A percentile compares a stretch with the other conserved stretches of the same genome.
These are phyloP conservation scores for Rhododendron simsii DNA, from an alignment of 148 eudicot genomes.

Conservation along the genomic window DNA sequence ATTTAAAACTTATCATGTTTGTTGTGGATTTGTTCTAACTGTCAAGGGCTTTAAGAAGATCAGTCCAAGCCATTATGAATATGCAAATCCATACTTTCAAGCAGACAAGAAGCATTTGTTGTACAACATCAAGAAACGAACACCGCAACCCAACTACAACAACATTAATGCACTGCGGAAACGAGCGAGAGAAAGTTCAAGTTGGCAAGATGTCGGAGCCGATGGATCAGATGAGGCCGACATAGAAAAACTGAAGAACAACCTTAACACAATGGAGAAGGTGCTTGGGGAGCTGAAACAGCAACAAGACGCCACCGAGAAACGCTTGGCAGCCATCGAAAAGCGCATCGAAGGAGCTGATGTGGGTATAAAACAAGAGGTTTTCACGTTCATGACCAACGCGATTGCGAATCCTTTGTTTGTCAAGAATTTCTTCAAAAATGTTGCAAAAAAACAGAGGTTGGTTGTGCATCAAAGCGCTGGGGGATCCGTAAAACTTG, in stretches of 20 bases:
- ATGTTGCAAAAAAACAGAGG: background rate
- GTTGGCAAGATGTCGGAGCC: constrained; percentile 1
- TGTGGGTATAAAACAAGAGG: constrained; percentile 31
- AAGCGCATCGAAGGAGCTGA: constrained; percentile 35
- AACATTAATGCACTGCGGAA: background rate
- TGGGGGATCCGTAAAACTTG: constrained; percentile 9
- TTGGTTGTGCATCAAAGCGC: background rate
- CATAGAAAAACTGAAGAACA: constrained; percentile 38
- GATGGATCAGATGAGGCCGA: constrained; percentile 24
- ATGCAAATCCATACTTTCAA: constrained; percentile 59
- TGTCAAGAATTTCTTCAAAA: constrained; percentile 29
- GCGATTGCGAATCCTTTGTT: constrained; percentile 26
- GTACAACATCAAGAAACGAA: constrained; percentile 57
- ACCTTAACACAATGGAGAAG: constrained; percentile 27
- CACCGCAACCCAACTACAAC: background rate
- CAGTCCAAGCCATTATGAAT: constrained; percentile 67
- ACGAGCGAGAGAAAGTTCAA: background rate
- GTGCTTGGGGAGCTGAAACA: constrained; percentile 47
- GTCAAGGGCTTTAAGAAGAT: constrained; percentile 72
- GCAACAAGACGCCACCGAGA: constrained; percentile 38
- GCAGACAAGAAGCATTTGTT: constrained; percentile 60
- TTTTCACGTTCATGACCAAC: constrained; percentile 45
- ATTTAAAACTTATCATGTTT: background rate
- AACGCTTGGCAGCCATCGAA: constrained; percentile 29
- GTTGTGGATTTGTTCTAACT: background rate